phyloP scores from a whole-genome alignment of 148 eudicot genomes.

The Fagopyrum homotropicum region DNA sequence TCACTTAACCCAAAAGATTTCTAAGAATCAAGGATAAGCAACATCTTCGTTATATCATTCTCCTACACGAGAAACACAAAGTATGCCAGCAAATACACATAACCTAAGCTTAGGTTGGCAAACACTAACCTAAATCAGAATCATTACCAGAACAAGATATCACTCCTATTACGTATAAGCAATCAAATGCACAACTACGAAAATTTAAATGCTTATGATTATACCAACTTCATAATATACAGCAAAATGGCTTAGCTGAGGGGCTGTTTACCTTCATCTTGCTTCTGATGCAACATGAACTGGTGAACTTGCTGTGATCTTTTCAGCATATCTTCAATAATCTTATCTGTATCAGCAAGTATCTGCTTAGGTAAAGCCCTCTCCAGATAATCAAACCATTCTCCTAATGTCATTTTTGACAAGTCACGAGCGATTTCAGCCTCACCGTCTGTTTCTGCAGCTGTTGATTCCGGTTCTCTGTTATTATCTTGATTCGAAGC shows the following conservation, averaged over 20 bases:
- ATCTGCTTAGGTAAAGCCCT: conserved; percentile 54
- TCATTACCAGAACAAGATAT: not conserved
- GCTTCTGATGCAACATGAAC: conserved; percentile 44
- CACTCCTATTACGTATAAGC: not conserved
- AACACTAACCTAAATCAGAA: not conserved
- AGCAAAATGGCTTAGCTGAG: conserved; percentile 13
- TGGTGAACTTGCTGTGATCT: conserved; percentile 44
- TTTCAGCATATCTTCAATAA: conserved; percentile 43
- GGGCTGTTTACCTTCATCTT: conserved; percentile 24
- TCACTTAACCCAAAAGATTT: too few species aligned
- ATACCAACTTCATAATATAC: not conserved
- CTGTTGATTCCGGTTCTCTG: conserved; percentile 2
- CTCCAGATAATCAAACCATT: conserved; percentile 65
- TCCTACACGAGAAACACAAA: too few species aligned
- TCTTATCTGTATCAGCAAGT: conserved; percentile 39
- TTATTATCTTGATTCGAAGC: not conserved
- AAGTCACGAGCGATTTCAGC: conserved; percentile 26
- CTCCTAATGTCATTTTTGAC: conserved; percentile 62
- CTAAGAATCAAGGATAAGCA: too few species aligned
- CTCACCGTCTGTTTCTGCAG: not conserved
- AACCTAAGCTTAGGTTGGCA: not conserved
- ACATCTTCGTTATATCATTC: too few species aligned
- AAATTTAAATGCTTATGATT: not conserved
- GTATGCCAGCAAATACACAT: not conserved
- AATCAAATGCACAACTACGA: not conserved